Conservation (phyloP, 768 basidiomycete species). For the Agaricus subrufescens region DNA sequence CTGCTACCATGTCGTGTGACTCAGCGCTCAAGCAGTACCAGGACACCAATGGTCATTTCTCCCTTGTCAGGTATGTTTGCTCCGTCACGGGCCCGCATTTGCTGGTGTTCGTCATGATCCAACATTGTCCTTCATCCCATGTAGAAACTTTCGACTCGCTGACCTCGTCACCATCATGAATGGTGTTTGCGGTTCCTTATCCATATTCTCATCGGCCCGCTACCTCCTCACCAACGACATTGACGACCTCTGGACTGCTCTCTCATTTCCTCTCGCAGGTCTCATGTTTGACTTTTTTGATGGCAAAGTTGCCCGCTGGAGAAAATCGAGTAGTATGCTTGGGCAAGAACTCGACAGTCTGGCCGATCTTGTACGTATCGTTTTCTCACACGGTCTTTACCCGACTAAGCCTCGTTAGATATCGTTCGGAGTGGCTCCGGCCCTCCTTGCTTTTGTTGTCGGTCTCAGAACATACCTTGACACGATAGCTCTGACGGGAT, state of each 20-base stretch:
- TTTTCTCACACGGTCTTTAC: slow-evolving; percentile 2
- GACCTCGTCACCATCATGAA: slow-evolving; percentile 99
- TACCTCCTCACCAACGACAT: slow-evolving; percentile 81
- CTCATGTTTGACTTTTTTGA: slow-evolving; percentile 98
- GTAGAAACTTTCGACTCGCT: slow-evolving; percentile 93
- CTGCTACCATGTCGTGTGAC: slow-evolving; percentile 19
- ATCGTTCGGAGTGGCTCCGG: slow-evolving; percentile 96
- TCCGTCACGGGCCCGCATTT: slow-evolving; percentile 11
- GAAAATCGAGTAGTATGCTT: slow-evolving; percentile 90
- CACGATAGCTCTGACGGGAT: slow-evolving; percentile 78
- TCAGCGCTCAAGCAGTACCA: slow-evolving; percentile 75
- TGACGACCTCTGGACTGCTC: slow-evolving; percentile 82
- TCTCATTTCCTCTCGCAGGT: slow-evolving; percentile 84
- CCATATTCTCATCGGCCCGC: slow-evolving; percentile 87
- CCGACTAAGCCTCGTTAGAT: slow-evolving; percentile 47
- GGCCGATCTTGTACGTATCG: slow-evolving; percentile 77
- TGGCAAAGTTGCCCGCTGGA: slow-evolving; percentile 97
- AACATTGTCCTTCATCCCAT: slow-evolving; percentile 12
- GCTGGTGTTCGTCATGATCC: slow-evolving; percentile 13
- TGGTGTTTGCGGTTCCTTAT: slow-evolving; percentile 95
- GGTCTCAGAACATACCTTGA: slow-evolving; percentile 92
- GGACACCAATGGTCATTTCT: slow-evolving; percentile 93
- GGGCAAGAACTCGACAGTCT: slow-evolving; percentile 97
- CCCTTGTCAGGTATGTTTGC: slow-evolving; percentile 79
- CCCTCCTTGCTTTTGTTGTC: slow-evolving; percentile 86